These are phyloP conservation scores for Xylaria sp. DNA, from an alignment of 2,329 filamentous ascomycete genomes.

Conservation along the genomic window DNA sequence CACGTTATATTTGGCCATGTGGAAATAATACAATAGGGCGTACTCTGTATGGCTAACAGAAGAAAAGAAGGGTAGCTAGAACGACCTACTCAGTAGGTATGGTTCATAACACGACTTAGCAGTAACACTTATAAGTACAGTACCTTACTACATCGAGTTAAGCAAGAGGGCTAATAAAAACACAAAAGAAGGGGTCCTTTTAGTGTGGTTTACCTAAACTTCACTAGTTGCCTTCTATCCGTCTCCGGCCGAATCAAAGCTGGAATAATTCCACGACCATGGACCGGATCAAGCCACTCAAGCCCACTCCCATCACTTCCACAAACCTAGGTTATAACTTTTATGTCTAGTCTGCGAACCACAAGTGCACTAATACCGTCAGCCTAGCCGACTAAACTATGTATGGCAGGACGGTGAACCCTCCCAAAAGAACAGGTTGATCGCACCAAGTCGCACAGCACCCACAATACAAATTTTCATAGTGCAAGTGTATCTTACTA, in stretches of 20 bases:
- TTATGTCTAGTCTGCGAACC: neutral
- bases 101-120: neutral
- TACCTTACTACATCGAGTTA: neutral
- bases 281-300: constrained; percentile 20
- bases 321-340: neutral
- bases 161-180: constrained; percentile 1
- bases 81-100: neutral
- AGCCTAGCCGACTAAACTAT: constrained; percentile 4
- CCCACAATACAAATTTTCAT: constrained; percentile 3
- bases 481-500: neutral
- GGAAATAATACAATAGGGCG: neutral
- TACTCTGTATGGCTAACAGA: neutral
- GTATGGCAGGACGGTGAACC: constrained; percentile 17
- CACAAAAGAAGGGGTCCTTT: constrained; percentile 10
- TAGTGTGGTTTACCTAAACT: neutral
- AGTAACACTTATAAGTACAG: neutral
- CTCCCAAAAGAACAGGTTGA: neutral
- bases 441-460: neutral
- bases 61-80: neutral
- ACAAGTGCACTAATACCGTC: neutral
- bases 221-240: neutral
- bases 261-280: constrained; percentile 17
- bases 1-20: neutral
- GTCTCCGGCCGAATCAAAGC: constrained; percentile 14
- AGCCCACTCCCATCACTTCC: neutral